Evolutionary conservation across 306 rosid genomes (phyloP), one percentile per base, ranked within the genome.

Genomic region (Medicago truncatula): DNA sequence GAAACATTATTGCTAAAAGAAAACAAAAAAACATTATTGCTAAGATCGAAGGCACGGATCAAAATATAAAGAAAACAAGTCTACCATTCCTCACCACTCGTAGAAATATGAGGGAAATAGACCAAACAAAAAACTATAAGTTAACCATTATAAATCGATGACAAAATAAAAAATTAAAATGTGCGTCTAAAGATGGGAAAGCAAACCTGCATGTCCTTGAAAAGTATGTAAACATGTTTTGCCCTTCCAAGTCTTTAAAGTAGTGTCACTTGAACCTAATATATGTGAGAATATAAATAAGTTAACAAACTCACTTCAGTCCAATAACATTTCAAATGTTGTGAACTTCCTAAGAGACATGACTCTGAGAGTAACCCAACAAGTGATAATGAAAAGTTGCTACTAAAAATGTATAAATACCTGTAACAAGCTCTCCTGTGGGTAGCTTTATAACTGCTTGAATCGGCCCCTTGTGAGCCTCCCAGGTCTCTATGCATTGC

Each of bases 231-330:
- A 69, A 64, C 97, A 92, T 38, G 88, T 76, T 83, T 86, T 92
- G 73, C 97, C 97, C 79, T 74, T 90, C 98, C 98, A 95, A 73
- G 89, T 90, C 80, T 92, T 95, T 75, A 95, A 85, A 66, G 91
- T 92, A 75, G 91, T 43, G 73, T 95, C 98, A 78, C 91, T 95
- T 70, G 97, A 95, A 70, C 98, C 98, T 95, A 77, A 28, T 80
- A 28, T 80, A 67, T n/a, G 61, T 38, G 49, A 74, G 63, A 72
- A 70, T 43, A 53, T 34, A 59, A 80, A 53, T 34, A 59, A 80
- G 78, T 66, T 38, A 75, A 59, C 65, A 84, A 70, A 64, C 83
- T 36, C 74, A 68, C 31, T 53, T 76, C 34, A 25, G 23, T 34
- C 67, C 59, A 74, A 75, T 43, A 23, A 38, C 43, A 44, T 7